These are phyloP conservation scores for Aspergillus sp. DNA, from an alignment of 2,329 filamentous ascomycete genomes.

Conservation along the genomic window DNA sequence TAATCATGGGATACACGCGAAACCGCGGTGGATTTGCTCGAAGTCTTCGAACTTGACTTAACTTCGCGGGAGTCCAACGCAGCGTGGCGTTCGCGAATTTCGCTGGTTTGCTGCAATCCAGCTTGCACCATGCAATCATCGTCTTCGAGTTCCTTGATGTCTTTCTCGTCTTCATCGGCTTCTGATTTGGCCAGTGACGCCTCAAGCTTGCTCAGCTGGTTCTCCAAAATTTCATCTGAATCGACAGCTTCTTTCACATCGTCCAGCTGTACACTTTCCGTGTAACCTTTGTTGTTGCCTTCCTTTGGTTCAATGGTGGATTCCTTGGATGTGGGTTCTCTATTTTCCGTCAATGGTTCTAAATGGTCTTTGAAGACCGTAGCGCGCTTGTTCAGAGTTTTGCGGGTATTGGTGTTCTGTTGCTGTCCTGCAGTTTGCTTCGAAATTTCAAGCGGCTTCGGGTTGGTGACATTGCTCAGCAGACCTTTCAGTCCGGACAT, in stretches of 20 bases:
- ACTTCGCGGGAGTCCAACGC: constrained; percentile 1
- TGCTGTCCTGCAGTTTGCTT: constrained; percentile 33
- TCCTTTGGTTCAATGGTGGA: constrained; percentile 21
- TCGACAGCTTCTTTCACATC: constrained; percentile 11
- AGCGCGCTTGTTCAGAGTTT: constrained; percentile 52
- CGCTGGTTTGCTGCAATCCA: constrained; percentile 9
- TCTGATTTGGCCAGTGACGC: constrained; percentile 24
- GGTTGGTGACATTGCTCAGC: constrained; percentile 33
- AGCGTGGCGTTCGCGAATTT: constrained; percentile 8
- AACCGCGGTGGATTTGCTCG: constrained; percentile 21
- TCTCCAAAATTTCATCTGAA: constrained; percentile 13
- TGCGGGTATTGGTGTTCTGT: constrained; percentile 44
- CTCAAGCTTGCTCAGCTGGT: constrained; percentile 16
- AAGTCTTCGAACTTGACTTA: constrained; percentile 11
- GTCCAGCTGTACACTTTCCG: constrained; percentile 15
- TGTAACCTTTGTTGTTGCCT: constrained; percentile 18
- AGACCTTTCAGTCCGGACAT: constrained; percentile 40
- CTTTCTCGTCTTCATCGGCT: constrained; percentile 28
- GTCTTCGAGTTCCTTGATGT: constrained; percentile 25
- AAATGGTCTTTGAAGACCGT: constrained; percentile 57
- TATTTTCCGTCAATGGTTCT: constrained; percentile 35
- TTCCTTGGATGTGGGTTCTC: constrained; percentile 32
- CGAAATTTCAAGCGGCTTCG: constrained; percentile 32
- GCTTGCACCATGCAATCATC: constrained; percentile 26
- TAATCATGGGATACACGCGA: constrained; percentile 22